phyloP scores from a whole-genome alignment of 2,329 filamentous ascomycete species.

The Immersiporthe knoxdaviesiana region DNA sequence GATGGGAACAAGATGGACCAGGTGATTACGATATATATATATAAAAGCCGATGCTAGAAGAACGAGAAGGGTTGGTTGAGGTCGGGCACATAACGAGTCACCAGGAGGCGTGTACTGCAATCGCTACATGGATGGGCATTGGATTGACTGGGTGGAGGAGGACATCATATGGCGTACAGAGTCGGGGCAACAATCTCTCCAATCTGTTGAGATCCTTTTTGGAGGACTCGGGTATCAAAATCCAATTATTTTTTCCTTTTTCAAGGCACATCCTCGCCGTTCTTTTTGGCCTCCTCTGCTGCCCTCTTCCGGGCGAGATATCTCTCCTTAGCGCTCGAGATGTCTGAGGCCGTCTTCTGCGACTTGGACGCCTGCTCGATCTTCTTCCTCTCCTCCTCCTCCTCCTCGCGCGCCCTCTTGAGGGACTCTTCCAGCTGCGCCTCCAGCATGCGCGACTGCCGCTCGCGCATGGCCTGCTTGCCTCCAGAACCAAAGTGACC shows the following conservation, averaged over 20 bases:
- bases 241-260: no score
- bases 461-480: constrained; percentile 71
- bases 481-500: constrained; percentile 52
- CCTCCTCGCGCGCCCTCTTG: constrained; percentile 72
- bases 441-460: constrained; percentile 79
- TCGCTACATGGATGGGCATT: not conserved
- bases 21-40: not conserved
- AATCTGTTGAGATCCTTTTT: constrained; percentile 16
- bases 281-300: constrained; percentile 69
- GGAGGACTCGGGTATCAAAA: constrained; percentile 20
- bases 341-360: constrained; percentile 75
- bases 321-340: constrained; percentile 77
- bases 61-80: not conserved
- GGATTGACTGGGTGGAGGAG: not conserved
- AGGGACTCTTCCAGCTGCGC: constrained; percentile 74
- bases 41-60: not conserved
- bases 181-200: not conserved
- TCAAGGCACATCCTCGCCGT: constrained; percentile 39
- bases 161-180: not conserved
- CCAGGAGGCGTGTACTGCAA: not conserved
- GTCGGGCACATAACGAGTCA: not conserved
- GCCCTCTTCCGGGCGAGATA: constrained; percentile 78
- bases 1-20: not conserved
- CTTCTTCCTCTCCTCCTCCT: constrained; percentile 64
- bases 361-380: constrained; percentile 72